Evolutionary conservation across 2,329 filamentous ascomycete species (phyloP), one percentile per base, ranked within the genome.

Genomic region (Aureobasidium pullulans): DNA sequence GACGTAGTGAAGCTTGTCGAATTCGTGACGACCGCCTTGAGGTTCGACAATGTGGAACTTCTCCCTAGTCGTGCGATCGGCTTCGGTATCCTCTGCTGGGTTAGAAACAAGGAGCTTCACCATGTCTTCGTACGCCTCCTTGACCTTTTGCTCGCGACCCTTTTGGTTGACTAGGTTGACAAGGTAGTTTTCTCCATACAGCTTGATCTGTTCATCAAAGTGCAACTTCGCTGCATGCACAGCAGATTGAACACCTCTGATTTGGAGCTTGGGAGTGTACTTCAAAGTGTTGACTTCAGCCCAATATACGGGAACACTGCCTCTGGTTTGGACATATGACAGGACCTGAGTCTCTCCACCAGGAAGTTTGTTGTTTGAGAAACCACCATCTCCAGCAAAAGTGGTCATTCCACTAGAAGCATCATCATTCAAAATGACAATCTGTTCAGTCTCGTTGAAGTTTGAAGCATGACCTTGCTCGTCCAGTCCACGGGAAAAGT

Each of bases 81-180:
- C 77, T 68, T 90, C 82, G 23, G 80, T 81, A 39, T 78, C 78
- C 71, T 94, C 87, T 40, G 79, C 75, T 1, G 90, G 84, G 2
- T 84, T 82, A 1, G 87, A 84, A 11, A 91, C 80, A 13, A 97
- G 79, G 53, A 84, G 80, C 67, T 89, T 82, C 56, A 96, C 86
- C 78, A 97, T 84, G 70, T 95, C 82, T 75, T 99, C 94, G 71
- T 97, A 99, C 1, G 93, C 91, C 57, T 89, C 86, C 76, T 99
- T 99, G 63, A 99, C 87, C 53, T 83, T 81, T 73, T 88, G 82
- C 76, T 99, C 94, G 59, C 94, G 85, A 13, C 95, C 95, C 70
- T 90, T 95, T 66, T 96, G 90, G 72, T 99, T 99, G 67, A 99
- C 94, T 29, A 99, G 79, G 71, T 99, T 99, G 72, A 99, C 92